Evolutionary conservation across 176 grass and related monocot species (phyloP).

Genomic region (Musa troglodytarum): DNA sequence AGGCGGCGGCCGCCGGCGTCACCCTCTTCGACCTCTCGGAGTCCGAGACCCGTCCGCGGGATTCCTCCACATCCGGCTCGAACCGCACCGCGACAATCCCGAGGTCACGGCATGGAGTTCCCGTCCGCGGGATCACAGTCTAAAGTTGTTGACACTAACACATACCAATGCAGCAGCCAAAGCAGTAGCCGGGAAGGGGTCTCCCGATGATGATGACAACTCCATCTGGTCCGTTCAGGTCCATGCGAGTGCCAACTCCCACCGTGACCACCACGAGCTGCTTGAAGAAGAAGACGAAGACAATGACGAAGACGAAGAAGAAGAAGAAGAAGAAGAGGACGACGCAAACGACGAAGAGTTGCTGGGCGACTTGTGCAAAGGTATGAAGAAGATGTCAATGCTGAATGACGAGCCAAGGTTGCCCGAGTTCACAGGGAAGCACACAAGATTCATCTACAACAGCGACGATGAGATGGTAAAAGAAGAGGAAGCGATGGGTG

Average conservation of each 20-base stretch:
- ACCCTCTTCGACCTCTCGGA: no score
- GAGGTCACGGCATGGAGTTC: no score
- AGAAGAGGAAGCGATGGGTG: not conserved
- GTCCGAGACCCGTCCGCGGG: no score
- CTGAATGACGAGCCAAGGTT: constrained; percentile 1
- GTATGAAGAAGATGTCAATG: constrained; percentile 57
- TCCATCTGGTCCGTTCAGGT: constrained; percentile 62
- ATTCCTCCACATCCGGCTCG: no score
- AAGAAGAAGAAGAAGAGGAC: constrained; percentile 10
- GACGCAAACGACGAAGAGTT: constrained; percentile 16
- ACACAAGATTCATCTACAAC: constrained; percentile 28
- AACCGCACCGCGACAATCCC: no score
- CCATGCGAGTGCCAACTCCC: constrained; percentile 36
- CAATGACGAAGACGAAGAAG: not conserved
- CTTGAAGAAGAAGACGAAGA: not conserved
- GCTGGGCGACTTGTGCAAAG: constrained; percentile 54
- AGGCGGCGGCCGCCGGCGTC: no score
- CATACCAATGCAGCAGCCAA: not conserved
- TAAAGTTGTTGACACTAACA: no score
- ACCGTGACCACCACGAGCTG: not conserved
- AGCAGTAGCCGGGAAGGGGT: not conserved
- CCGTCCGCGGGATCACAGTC: no score
- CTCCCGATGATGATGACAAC: constrained; percentile 40
- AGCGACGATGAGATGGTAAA: constrained; percentile 30
- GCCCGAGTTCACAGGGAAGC: constrained; percentile 21